Conservation (phyloP, 257 asterid genomes). For the Mitragyna speciosa region DNA sequence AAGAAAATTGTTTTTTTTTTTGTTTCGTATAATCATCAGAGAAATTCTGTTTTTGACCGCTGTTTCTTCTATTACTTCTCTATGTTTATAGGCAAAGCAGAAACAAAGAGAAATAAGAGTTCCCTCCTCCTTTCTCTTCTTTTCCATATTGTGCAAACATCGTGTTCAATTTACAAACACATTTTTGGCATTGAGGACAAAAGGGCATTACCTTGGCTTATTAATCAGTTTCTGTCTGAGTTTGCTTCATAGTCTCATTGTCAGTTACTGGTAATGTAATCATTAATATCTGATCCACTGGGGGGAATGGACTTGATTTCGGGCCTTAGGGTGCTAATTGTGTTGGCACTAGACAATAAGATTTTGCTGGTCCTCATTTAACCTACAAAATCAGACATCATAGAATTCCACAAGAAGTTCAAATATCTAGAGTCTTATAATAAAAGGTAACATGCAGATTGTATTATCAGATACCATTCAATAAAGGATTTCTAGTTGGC, state of each 20-base stretch:
- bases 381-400: not conserved
- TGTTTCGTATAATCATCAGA: too few relatives aligned
- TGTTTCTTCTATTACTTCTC: not conserved
- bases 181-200: not conserved
- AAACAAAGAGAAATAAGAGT: not conserved
- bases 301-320: not conserved
- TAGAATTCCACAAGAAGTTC: not conserved
- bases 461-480: not conserved
- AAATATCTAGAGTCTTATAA: too few relatives aligned
- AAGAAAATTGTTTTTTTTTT: not conserved
- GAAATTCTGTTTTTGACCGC: not conserved
- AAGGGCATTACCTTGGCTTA: not conserved
- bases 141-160: too few relatives aligned
- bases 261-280: too few relatives aligned
- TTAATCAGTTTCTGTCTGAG: not conserved
- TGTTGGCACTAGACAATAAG: not conserved
- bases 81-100: constrained; percentile 3
- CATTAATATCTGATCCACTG: too few relatives aligned
- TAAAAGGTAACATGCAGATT: not conserved
- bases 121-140: not conserved
- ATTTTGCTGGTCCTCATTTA: too few relatives aligned
- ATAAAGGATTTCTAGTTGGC: not conserved
- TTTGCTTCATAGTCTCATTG: not conserved
- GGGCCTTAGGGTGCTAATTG: not conserved
- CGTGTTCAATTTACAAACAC: not conserved